Base-by-base conservation (phyloP, 2,329 filamentous ascomycete species). In the Endocalyx cinctus region DNA sequence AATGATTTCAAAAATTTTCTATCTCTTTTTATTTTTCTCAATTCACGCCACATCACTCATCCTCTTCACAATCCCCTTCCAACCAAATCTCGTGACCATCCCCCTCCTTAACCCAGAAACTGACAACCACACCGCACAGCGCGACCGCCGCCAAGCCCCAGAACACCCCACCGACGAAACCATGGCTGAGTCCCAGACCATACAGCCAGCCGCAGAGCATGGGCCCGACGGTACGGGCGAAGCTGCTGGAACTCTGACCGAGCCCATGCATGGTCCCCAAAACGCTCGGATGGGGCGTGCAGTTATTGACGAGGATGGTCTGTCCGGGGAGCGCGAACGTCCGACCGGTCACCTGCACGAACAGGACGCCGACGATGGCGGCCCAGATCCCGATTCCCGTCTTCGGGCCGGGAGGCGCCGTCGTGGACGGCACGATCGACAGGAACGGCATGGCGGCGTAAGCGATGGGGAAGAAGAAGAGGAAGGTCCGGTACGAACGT, bases 401-500 rank as follows among this genome's bases (percentile, higher is more conserved):
- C 29, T 74, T 74, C 23, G 62, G 52, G 6, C 64, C 65, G 2
- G 77, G 75, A 2, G 67, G 64, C 2, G 66, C 59, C 1, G 65
- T 57, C 2, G 64, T 52, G 33, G 70, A 51, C 25, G 63, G 84
- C 2, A 88, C 67, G 18, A 88, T 58, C 2, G 83, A 74, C 10
- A 90, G 69, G 51, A 81, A 88, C 0, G 85, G 86, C 23, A 83
- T 72, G 8, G 83, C 52, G 8, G 77, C 63, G 56, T 90, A 90
- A 0, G 80, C 72, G 8, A 85, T 19, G 0, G 85, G 82, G 41
- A 88, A 89, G 31, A 82, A 72, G 26, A 79, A 70, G 1, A 89
- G 64, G 25, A 79, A 84, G n/a, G 72, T 58, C 4, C 80, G 74
- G 69, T 82, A 87, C 27, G 78, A 80, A 5, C 67, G 66, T 33